Percentiles rank a stretch among this genome's conserved stretches.
Conservation (phyloP, 106 monocot species). For the Dactylorhiza incarnata region DNA sequence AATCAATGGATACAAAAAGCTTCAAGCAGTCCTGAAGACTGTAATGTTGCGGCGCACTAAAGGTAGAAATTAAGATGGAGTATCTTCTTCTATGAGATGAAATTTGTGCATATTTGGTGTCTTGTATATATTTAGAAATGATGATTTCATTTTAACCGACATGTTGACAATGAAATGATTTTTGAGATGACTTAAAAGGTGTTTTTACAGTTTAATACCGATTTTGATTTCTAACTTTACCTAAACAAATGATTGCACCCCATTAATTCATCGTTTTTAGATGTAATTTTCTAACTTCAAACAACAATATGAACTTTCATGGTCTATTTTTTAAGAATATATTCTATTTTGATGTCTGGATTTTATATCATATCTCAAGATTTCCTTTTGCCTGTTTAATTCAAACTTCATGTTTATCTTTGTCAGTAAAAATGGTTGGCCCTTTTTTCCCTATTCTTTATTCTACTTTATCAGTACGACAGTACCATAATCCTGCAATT, state of each 20-base stretch:
- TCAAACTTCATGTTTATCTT: neutral
- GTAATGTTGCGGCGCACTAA: slow-evolving; percentile 94
- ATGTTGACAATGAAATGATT: too few species aligned
- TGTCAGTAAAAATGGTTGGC: neutral
- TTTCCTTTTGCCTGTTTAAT: neutral
- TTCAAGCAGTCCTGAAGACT: slow-evolving; percentile 80
- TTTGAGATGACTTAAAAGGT: too few species aligned
- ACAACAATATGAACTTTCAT: too few species aligned
- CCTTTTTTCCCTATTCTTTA: neutral
- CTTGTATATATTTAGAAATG: too few species aligned
- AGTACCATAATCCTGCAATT: neutral
- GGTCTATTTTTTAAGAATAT: neutral
- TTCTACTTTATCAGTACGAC: neutral
- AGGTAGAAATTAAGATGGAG: slow-evolving; percentile 30
- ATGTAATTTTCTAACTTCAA: too few species aligned
- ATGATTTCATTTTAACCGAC: too few species aligned
- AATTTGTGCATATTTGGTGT: too few species aligned
- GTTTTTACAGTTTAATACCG: too few species aligned
- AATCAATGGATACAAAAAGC: slow-evolving; percentile 68
- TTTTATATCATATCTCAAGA: neutral
- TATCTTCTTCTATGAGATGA: neutral
- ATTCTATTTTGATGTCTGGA: neutral
- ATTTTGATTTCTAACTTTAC: too few species aligned
- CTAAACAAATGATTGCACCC: too few species aligned
- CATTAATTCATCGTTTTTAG: too few species aligned